Conservation (phyloP, 148 eudicot genomes). For the Polygonum maritimum region DNA sequence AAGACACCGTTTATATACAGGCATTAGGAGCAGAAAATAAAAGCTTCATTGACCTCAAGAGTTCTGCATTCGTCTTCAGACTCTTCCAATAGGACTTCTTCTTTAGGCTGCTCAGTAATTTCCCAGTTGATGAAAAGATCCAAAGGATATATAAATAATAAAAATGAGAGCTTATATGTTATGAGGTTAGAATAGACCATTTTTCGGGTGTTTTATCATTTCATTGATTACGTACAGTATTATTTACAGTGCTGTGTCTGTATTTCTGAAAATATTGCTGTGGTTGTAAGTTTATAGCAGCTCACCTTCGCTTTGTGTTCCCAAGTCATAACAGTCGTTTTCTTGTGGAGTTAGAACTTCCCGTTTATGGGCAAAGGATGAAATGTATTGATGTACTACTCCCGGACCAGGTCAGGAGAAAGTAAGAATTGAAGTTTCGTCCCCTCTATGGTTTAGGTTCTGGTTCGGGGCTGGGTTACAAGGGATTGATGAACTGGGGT, state of each 20-base stretch:
- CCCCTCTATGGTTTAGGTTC: too few species aligned
- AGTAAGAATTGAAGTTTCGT: too few species aligned
- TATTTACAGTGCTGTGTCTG: not conserved
- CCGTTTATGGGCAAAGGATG: too few species aligned
- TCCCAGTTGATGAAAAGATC: not conserved
- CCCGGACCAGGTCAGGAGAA: too few species aligned
- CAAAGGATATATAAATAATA: not conserved
- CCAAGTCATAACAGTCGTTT: too few species aligned
- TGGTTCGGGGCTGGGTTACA: too few species aligned
- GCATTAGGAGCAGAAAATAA: slow-evolving; percentile 35
- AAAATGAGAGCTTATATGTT: not conserved
- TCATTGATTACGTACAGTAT: slow-evolving; percentile 1
- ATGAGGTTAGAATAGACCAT: not conserved
- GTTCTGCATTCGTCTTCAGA: slow-evolving; percentile 74
- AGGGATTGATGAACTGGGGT: too few species aligned
- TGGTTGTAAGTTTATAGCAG: not conserved
- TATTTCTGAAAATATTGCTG: not conserved
- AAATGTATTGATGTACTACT: too few species aligned
- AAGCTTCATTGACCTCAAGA: slow-evolving; percentile 46
- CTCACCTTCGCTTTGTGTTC: not conserved
- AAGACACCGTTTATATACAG: slow-evolving; percentile 57
- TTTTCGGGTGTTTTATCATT: not conserved
- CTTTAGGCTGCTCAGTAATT: not conserved
- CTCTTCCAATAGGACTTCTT: slow-evolving; percentile 35
- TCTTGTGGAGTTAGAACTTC: too few species aligned